phyloP scores from a whole-genome alignment of 2,329 filamentous ascomycete genomes.

The Didymellaceae sp. region DNA sequence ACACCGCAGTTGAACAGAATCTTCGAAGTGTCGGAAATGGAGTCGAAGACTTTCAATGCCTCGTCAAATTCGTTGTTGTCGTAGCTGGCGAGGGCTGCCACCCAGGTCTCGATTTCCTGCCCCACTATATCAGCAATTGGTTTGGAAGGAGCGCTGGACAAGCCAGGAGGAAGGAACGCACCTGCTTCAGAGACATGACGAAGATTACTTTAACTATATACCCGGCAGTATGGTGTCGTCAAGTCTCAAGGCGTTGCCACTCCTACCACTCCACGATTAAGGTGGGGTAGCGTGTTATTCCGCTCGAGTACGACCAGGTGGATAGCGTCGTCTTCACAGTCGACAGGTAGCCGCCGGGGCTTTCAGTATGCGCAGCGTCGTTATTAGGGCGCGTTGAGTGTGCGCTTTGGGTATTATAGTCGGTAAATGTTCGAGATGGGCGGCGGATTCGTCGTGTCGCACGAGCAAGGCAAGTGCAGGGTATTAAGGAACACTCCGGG shows the following conservation, averaged over 20 bases:
- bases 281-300: constrained; percentile 25
- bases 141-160: constrained; percentile 16
- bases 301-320: constrained; percentile 28
- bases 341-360: constrained; percentile 42
- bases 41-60: constrained; percentile 80
- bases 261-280: constrained; percentile 37
- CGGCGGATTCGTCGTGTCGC: constrained; percentile 16
- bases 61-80: constrained; percentile 98
- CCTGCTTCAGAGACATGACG: constrained; percentile 60
- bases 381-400: constrained; percentile 19
- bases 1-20: constrained; percentile 99
- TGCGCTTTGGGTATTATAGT: constrained; percentile 24
- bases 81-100: constrained; percentile 86
- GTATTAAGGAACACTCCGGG: constrained; percentile 32
- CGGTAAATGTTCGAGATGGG: constrained; percentile 15
- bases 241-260: constrained; percentile 36
- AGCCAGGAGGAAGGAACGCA: constrained; percentile 28
- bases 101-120: constrained; percentile 99
- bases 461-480: constrained; percentile 22
- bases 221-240: constrained; percentile 52
- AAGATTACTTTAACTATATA: constrained; percentile 41
- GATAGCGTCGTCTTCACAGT: constrained; percentile 19
- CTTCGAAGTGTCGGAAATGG: constrained; percentile 93
- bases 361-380: constrained; percentile 23
- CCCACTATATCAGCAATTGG: constrained; percentile 35